Percentiles rank a stretch among this genome's conserved stretches.
These are phyloP conservation scores for Penicillium robsamsonii DNA, from an alignment of 495 filamentous ascomycete genomes.

Conservation along the genomic window DNA sequence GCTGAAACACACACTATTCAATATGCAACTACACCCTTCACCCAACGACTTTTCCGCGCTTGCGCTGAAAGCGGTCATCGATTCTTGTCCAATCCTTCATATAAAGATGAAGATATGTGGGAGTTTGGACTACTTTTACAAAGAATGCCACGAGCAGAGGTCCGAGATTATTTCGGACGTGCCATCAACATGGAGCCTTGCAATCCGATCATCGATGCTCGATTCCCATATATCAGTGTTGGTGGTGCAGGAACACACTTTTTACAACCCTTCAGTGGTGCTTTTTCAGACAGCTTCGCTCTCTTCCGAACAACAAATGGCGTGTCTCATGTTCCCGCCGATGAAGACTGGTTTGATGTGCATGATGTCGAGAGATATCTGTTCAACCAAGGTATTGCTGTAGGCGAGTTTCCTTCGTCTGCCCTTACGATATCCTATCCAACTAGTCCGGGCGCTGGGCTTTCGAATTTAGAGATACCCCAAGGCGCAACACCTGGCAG, in stretches of 20 bases:
- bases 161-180: constrained; percentile 15
- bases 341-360: constrained; percentile 26
- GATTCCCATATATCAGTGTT: constrained; percentile 21
- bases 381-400: constrained; percentile 5
- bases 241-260: constrained; percentile 22
- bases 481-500: background rate
- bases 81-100: constrained; percentile 3
- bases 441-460: background rate
- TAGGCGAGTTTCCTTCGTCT: background rate
- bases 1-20: background rate
- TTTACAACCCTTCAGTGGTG: background rate
- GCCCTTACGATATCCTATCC: background rate
- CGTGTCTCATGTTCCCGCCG: constrained; percentile 9
- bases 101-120: constrained; percentile 16
- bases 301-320: constrained; percentile 20
- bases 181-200: constrained; percentile 11
- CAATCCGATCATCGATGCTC: constrained; percentile 17
- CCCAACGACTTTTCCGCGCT: constrained; percentile 12
- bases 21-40: background rate
- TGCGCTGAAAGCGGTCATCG: constrained; percentile 19
- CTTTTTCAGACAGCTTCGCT: background rate
- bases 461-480: background rate
- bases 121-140: constrained; percentile 19
- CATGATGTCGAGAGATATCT: constrained; percentile 23
- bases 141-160: constrained; percentile 11